A percentile compares a stretch with the other conserved stretches of the same genome.
Evolutionary conservation across 257 asterid species (phyloP).

Genomic region (Galeopsis tetrahit): DNA sequence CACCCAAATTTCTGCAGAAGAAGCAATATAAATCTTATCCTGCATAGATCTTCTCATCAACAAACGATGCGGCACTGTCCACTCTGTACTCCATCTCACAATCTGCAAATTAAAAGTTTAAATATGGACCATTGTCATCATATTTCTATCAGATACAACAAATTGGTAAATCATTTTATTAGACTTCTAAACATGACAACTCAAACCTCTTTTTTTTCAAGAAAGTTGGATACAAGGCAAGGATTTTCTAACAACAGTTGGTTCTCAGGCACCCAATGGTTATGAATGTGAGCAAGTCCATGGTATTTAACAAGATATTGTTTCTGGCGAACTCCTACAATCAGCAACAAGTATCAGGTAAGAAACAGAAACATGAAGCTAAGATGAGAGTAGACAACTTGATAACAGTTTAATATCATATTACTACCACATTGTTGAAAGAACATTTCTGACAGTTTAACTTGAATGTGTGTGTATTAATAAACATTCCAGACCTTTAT

Average conservation of each 20-base stretch:
- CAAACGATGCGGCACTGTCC: constrained; percentile 72
- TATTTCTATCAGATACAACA: constrained; percentile 1
- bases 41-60: constrained; percentile 56
- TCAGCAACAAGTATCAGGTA: constrained; percentile 35
- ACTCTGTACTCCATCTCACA: constrained; percentile 60
- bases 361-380: constrained; percentile 33
- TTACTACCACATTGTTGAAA: constrained; percentile 18
- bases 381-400: constrained; percentile 29
- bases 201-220: constrained; percentile 54
- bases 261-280: constrained; percentile 69
- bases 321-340: constrained; percentile 62
- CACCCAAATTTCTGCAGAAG: constrained; percentile 40
- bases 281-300: constrained; percentile 79
- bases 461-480: constrained; percentile 20
- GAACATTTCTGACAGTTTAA: constrained; percentile 4
- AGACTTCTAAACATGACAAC: not conserved
- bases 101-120: constrained; percentile 41
- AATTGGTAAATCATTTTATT: constrained; percentile 15
- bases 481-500: constrained; percentile 51
- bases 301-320: constrained; percentile 75
- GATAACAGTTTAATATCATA: constrained; percentile 27
- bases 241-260: constrained; percentile 56
- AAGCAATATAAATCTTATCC: constrained; percentile 39
- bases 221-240: constrained; percentile 47
- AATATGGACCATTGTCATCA: constrained; percentile 6